Percentiles rank a stretch among this genome's conserved stretches.
Conservation (phyloP, 257 asterid species). For the Solanum ossicruentum region DNA sequence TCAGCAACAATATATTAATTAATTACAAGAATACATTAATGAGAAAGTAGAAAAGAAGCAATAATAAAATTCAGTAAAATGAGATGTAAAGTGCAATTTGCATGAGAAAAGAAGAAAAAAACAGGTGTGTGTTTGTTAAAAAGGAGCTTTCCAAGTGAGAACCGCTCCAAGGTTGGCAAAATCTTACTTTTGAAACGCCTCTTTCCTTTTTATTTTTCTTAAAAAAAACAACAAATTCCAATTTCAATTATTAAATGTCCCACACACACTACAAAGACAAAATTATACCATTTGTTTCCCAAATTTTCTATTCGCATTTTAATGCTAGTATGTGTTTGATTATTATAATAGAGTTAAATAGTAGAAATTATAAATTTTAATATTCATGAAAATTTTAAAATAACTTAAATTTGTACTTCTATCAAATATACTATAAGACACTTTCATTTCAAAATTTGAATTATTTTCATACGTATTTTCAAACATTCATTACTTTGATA, state of each 20-base stretch:
- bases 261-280: neutral
- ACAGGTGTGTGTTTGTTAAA: neutral
- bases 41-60: neutral
- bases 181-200: neutral
- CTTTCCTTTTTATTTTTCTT: neutral
- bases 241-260: neutral
- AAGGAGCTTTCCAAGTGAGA: neutral
- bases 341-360: neutral
- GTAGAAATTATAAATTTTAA: neutral
- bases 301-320: neutral
- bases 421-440: neutral
- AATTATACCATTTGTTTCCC: neutral
- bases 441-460: neutral
- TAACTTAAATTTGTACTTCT: neutral
- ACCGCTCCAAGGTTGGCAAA: neutral
- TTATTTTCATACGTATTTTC: neutral
- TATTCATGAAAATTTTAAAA: neutral
- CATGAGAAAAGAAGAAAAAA: neutral
- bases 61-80: neutral
- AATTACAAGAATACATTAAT: neutral
- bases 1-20: neutral
- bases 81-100: neutral
- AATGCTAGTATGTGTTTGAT: neutral
- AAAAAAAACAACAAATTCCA: neutral
- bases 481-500: neutral